Base-by-base conservation (phyloP, 2,329 filamentous ascomycete species). In the Atkinsonella hypoxylon region DNA sequence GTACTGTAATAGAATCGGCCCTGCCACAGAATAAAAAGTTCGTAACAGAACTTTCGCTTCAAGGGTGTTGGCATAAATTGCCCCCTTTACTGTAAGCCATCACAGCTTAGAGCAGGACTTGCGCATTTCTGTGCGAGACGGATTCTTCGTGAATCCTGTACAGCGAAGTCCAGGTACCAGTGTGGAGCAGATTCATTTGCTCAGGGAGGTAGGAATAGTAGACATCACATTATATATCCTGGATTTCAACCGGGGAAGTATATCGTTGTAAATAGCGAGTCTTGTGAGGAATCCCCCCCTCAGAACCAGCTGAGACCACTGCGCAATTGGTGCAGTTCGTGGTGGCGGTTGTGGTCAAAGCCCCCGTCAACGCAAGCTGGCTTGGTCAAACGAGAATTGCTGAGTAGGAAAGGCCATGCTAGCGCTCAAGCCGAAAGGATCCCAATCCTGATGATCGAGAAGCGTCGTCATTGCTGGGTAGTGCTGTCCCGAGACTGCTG, bases 391-490 rank as follows among this genome's bases (percentile, higher is more conserved):
- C 48, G 82, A 80, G 67, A 90, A 93, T 46, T 85, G 84, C 51
- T 87, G 85, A 2, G 85, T 87, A 11, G 89, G 89, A 61, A 95
- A 95, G 57, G 91, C 87, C 91, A 95, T 95, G 69, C 88, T 95
- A 36, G 90, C 90, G 53, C 87, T 91, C 48, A 96, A 74, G 12
- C 90, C 90, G 61, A 96, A 97, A 0, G 91, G 91, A 67, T 96
- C 90, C 67, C 89, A 88, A 64, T 96, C 90, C 46, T 89, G 86
- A 61, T 96, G 86, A 61, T 96, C 90, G 41, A 81, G 65, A 8
- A 81, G 65, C 60, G 80, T 76, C 4, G 76, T 78, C 78, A 81
- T 81, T 18, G 77, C 77, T 6, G 77, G 77, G 63, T 88, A 95
- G 57, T 62, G 62, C 18, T 66, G 62, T 36, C 58, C 60, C 2